Evolutionary conservation across 768 basidiomycete genomes (phyloP), one percentile per base, ranked within the genome.

Genomic region (Calocybe gangraenosa): DNA sequence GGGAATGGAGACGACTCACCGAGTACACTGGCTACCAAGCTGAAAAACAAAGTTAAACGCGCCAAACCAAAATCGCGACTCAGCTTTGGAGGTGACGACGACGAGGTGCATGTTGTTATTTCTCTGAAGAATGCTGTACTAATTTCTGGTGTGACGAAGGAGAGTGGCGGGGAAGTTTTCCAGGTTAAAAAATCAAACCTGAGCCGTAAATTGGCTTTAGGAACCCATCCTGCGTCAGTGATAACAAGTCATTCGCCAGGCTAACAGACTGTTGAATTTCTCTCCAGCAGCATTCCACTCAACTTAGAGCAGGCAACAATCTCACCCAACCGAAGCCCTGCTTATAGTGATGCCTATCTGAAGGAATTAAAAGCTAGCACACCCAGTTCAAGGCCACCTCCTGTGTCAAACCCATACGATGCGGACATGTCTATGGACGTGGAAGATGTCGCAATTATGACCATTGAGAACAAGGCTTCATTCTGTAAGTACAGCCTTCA

Each of bases 311-410:
- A 79, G 58, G 75, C 79, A 1, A 70, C 73, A 1, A 75, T 79
- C n/a, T 68, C 78, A 20, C 53, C 75, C 4, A 70, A 70, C 48
- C 69, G 70, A 17, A 73, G 76, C 1, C 85, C 85, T 0, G 71
- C 71, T 13, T 93, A 93, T 58, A 81, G 85, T 52, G 70, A 79
- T 22, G 82, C 80, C 35, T 79, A 90, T 62, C 72, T 93, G 31
- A 76, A 78, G 25, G 78, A 92, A 59, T 73, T 93, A 34, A 91
- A 84, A 69, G 87, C 89, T 3, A 84, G 72, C 53, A 93, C 87
- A 0, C 78, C 75, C 5, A 74, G 76, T 5, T 60, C 76, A 15
- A 74, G 84, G 34, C 79, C 71, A 15, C 62, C 63, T 5, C 48
- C 51, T 18, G 61, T 68, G 40, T 51, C 56, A 9, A 66, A 74